phyloP scores from a whole-genome alignment of 805 yeast genomes.

The Candida golubevii region DNA sequence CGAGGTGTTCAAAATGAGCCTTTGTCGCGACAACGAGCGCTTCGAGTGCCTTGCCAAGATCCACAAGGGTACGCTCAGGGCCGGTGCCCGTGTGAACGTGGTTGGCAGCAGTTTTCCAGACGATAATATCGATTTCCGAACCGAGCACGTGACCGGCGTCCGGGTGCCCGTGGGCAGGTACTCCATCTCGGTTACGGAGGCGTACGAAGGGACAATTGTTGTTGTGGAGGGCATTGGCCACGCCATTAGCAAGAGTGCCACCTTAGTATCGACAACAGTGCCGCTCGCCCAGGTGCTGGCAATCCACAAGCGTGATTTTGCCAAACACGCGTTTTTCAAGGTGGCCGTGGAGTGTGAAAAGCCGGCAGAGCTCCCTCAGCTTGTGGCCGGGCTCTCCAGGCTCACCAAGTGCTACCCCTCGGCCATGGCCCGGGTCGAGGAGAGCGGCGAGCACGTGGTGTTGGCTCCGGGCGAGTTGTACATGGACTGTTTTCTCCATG shows the following conservation, averaged over 20 bases:
- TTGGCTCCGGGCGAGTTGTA: conserved; percentile 85
- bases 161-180: conserved; percentile 70
- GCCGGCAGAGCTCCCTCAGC: conserved; percentile 73
- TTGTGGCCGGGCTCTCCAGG: conserved; percentile 65
- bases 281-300: conserved; percentile 16
- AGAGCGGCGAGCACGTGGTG: conserved; percentile 81
- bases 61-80: conserved; percentile 52
- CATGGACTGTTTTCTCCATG: conserved; percentile 78
- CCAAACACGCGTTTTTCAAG: conserved; percentile 61
- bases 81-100: conserved; percentile 46
- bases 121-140: conserved; percentile 50
- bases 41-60: conserved; percentile 61
- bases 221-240: conserved; percentile 61
- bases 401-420: conserved; percentile 64
- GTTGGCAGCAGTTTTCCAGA: conserved; percentile 44
- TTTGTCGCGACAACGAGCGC: conserved; percentile 47
- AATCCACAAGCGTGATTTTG: conserved; percentile 40
- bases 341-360: conserved; percentile 77
- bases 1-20: conserved; percentile 48
- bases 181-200: conserved; percentile 47
- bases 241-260: conserved; percentile 55
- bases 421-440: conserved; percentile 68
- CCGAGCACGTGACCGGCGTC: conserved; percentile 39
- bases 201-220: conserved; percentile 65
- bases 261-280: conserved; percentile 37